Evolutionary conservation across 1,284 basidiomycete species (phyloP).

Genomic region (Chondrostereum purpureum): DNA sequence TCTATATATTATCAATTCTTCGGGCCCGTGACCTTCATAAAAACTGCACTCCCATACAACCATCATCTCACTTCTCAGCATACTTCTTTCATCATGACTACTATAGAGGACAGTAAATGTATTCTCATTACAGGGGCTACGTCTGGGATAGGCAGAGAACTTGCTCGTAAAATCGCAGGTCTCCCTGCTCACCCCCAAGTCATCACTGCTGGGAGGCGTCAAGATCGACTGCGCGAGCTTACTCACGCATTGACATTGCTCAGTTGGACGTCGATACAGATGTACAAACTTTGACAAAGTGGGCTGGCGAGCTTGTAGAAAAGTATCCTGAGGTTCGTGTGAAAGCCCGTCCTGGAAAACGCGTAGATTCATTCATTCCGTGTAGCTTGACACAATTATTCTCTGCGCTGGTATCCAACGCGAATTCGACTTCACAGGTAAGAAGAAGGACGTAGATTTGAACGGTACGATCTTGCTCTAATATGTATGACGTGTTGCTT

Average conservation of each 20-base stretch:
- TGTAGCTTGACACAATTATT: constrained; percentile 44
- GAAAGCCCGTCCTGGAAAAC: constrained; percentile 16
- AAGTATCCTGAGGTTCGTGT: constrained; percentile 49
- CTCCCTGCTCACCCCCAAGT: constrained; percentile 47
- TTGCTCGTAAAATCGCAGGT: constrained; percentile 46
- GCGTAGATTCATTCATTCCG: neutral
- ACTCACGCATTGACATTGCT: constrained; percentile 30
- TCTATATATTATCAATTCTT: too few relatives aligned
- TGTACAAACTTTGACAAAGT: constrained; percentile 32
- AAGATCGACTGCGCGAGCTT: constrained; percentile 45
- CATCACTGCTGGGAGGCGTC: constrained; percentile 48
- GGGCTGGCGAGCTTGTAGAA: constrained; percentile 30
- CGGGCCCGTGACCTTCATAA: too few relatives aligned
- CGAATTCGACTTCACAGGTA: constrained; percentile 34
- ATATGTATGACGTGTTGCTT: neutral
- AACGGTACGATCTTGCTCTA: constrained; percentile 27
- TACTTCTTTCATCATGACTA: constrained; percentile 27
- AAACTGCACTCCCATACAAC: too few relatives aligned
- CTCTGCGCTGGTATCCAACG: constrained; percentile 50
- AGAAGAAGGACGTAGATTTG: constrained; percentile 36
- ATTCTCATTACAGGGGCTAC: constrained; percentile 59
- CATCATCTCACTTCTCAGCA: too few relatives aligned
- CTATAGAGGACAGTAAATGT: constrained; percentile 47
- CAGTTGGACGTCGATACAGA: constrained; percentile 37
- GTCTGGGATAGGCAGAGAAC: constrained; percentile 52